phyloP scores from a whole-genome alignment of 257 asterid genomes.

The Capsicum chinense region DNA sequence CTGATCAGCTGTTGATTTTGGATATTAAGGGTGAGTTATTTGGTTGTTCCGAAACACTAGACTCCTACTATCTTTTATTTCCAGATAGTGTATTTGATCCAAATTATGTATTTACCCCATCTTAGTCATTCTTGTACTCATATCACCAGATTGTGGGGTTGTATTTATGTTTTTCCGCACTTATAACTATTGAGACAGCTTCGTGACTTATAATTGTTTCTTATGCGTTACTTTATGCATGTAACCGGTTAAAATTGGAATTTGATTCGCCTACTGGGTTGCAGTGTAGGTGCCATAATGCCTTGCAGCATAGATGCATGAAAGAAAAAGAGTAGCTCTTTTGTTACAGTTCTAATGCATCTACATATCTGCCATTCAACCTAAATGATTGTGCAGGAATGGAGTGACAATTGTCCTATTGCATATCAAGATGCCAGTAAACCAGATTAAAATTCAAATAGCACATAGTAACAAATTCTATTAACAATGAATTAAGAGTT shows the following conservation, averaged over 20 bases:
- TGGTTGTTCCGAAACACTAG: background rate
- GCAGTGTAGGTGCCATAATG: background rate
- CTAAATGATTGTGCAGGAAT: constrained; percentile 2
- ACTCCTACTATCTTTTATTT: background rate
- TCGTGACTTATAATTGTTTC: background rate
- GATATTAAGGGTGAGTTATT: background rate
- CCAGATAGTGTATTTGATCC: background rate
- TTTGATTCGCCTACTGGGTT: background rate
- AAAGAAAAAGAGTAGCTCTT: background rate
- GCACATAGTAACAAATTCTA: background rate
- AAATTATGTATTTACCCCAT: background rate
- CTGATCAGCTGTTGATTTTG: background rate
- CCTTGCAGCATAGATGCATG: constrained; percentile 7
- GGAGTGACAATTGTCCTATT: background rate
- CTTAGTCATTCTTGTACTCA: background rate
- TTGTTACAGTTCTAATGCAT: background rate
- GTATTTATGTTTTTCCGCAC: background rate
- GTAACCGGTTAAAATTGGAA: background rate
- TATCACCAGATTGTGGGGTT: no score
- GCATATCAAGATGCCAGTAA: background rate
- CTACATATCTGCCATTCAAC: constrained; percentile 18
- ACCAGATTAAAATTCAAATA: background rate
- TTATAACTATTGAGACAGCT: background rate
- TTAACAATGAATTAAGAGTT: background rate
- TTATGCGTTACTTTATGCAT: constrained; percentile 6